These are phyloP conservation scores for Russula dissimulans DNA, from an alignment of 768 basidiomycete genomes.

Conservation along the genomic window DNA sequence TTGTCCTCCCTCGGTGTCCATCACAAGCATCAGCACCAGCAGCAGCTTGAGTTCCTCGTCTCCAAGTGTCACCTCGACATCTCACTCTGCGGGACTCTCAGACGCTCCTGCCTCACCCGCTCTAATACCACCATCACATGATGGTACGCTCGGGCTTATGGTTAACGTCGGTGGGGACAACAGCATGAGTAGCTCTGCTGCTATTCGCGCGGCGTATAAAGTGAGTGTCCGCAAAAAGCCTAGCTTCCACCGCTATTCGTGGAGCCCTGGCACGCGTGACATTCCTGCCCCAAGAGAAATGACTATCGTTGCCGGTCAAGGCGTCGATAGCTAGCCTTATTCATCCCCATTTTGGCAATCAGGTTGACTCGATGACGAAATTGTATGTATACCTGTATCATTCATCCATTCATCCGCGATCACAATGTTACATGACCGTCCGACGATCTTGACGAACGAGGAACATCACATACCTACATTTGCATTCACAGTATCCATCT, in stretches of 20 bases:
- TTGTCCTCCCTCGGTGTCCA: conserved; percentile 14
- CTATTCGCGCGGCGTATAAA: conserved; percentile 46
- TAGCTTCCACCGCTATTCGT: conserved; percentile 42
- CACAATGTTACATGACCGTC: conserved; percentile 15
- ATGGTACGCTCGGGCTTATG: conserved; percentile 13
- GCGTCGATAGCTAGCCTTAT: conserved; percentile 3
- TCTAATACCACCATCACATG: conserved; percentile 8
- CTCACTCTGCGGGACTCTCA: conserved; percentile 3
- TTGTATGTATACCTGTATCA: conserved; percentile 18
- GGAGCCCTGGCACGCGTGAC: conserved; percentile 29
- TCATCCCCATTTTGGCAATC: not conserved
- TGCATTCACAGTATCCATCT: conserved; percentile 14
- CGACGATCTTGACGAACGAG: conserved; percentile 17
- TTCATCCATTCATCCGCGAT: not conserved
- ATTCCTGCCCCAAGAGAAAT: conserved; percentile 9
- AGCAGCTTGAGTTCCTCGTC: conserved; percentile 6
- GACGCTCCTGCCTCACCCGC: conserved; percentile 8
- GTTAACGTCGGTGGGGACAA: conserved; percentile 3
- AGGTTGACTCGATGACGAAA: conserved; percentile 2
- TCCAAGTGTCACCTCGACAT: conserved; percentile 5
- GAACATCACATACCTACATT: conserved; percentile 15
- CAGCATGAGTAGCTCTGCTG: conserved; percentile 28
- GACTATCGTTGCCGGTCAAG: conserved; percentile 7
- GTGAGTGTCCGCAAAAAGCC: conserved; percentile 39
- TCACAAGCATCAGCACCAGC: not conserved